These are phyloP conservation scores for Mucor saturninus DNA, from an alignment of 371 early-diverging fungal genomes.

Conservation along the genomic window DNA sequence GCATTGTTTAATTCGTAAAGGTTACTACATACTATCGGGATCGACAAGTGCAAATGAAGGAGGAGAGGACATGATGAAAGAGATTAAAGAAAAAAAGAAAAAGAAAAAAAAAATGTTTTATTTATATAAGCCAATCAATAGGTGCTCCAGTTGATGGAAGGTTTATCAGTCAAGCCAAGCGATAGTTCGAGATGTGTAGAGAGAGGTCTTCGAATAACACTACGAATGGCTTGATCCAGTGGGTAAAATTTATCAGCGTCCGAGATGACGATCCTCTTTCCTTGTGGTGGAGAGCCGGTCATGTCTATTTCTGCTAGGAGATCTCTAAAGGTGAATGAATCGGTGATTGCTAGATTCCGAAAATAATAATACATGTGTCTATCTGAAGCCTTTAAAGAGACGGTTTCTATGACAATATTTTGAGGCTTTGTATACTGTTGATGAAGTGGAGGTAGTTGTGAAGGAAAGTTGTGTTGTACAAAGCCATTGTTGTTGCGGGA, in stretches of 20 bases:
- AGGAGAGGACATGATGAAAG: background rate
- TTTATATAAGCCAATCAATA: constrained; percentile 11
- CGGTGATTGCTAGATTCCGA: constrained; percentile 42
- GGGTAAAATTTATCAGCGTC: constrained; percentile 36
- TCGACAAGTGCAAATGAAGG: constrained; percentile 5
- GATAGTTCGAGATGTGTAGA: constrained; percentile 35
- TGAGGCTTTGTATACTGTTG: background rate
- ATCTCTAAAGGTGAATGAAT: constrained; percentile 39
- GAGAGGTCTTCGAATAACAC: constrained; percentile 27
- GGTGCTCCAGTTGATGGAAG: constrained; percentile 35
- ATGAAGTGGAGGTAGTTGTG: constrained; percentile 32
- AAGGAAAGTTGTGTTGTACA: constrained; percentile 23
- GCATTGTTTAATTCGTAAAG: background rate
- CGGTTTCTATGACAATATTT: constrained; percentile 30
- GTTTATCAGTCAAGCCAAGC: constrained; percentile 33
- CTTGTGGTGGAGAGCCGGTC: constrained; percentile 38
- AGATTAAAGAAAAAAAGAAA: background rate
- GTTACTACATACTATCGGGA: constrained; percentile 15
- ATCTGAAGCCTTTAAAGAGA: constrained; percentile 26
- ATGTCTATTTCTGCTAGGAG: constrained; percentile 37
- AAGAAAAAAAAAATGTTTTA: background rate
- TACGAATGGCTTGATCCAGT: constrained; percentile 37
- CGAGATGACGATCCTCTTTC: constrained; percentile 39
- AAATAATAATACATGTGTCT: constrained; percentile 21
- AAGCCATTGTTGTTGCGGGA: constrained; percentile 4